A percentile compares a stretch with the other conserved stretches of the same genome.
These are phyloP conservation scores for Stagonosporopsis rhizophila DNA, from an alignment of 2,329 filamentous ascomycete genomes.

Conservation along the genomic window DNA sequence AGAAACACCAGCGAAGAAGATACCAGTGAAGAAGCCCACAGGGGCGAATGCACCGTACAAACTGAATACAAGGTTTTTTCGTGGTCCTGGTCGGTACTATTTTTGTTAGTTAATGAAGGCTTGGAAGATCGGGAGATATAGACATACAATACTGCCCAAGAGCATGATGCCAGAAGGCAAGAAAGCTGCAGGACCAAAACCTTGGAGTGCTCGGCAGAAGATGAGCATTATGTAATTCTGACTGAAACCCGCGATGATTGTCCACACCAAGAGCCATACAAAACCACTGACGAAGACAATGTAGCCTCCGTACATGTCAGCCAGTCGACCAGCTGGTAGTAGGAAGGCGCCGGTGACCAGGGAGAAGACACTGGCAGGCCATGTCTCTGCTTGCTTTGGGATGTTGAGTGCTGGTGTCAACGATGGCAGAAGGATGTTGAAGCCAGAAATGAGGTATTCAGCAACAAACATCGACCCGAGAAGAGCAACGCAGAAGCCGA, in stretches of 20 bases:
- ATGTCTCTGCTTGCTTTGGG: slow-evolving; percentile 65
- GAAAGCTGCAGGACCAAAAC: slow-evolving; percentile 75
- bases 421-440: slow-evolving; percentile 71
- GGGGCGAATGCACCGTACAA: slow-evolving; percentile 62
- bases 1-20: slow-evolving; percentile 46
- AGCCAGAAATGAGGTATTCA: slow-evolving; percentile 81
- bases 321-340: slow-evolving; percentile 60
- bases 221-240: slow-evolving; percentile 73
- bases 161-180: slow-evolving; percentile 73
- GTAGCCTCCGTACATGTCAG: slow-evolving; percentile 69
- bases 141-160: slow-evolving; percentile 59
- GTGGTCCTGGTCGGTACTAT: slow-evolving; percentile 69
- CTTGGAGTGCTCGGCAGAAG: slow-evolving; percentile 75
- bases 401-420: slow-evolving; percentile 69
- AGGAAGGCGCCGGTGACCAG: slow-evolving; percentile 48
- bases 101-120: neutral
- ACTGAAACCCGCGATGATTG: slow-evolving; percentile 73
- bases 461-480: slow-evolving; percentile 69
- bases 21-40: slow-evolving; percentile 53
- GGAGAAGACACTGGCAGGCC: slow-evolving; percentile 50
- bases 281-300: slow-evolving; percentile 69
- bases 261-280: slow-evolving; percentile 71
- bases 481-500: slow-evolving; percentile 68
- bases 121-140: neutral
- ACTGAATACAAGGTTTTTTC: slow-evolving; percentile 72